Evolutionary conservation across 2,329 filamentous ascomycete species (phyloP).

Genomic region (Ophiosphaerella herpotricha): DNA sequence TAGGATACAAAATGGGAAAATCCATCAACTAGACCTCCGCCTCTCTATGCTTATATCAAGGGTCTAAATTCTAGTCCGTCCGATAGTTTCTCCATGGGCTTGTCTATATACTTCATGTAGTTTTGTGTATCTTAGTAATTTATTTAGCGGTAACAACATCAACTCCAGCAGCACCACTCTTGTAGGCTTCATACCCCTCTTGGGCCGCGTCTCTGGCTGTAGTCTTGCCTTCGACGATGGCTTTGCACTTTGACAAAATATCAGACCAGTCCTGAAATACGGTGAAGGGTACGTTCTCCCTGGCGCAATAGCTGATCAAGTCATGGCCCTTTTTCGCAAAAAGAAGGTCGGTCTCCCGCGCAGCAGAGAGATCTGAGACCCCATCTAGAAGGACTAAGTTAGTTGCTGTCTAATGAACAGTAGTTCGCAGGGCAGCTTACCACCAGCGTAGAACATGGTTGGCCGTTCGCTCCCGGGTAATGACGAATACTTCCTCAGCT

Average conservation of each 20-base stretch:
- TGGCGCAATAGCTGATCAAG: slow-evolving; percentile 83
- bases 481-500: slow-evolving; percentile 83
- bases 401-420: slow-evolving; percentile 73
- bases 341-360: slow-evolving; percentile 87
- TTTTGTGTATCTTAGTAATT: not conserved
- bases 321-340: slow-evolving; percentile 94
- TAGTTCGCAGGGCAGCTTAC: slow-evolving; percentile 52
- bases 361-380: slow-evolving; percentile 61
- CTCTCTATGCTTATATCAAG: too few species aligned
- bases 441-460: slow-evolving; percentile 86
- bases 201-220: slow-evolving; percentile 72
- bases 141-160: slow-evolving; percentile 24
- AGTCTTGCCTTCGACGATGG: slow-evolving; percentile 72
- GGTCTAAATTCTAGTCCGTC: slow-evolving; percentile 15
- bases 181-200: slow-evolving; percentile 54
- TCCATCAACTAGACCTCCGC: too few species aligned
- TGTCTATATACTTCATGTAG: not conserved
- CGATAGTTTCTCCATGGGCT: slow-evolving; percentile 13
- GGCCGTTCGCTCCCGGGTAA: slow-evolving; percentile 72
- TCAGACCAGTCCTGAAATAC: slow-evolving; percentile 83
- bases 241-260: slow-evolving; percentile 76
- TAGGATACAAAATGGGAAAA: too few species aligned
- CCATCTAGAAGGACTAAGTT: slow-evolving; percentile 6
- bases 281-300: slow-evolving; percentile 83
- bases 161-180: slow-evolving; percentile 50